Conservation (phyloP, 306 rosid species). For the Malus fusca region DNA sequence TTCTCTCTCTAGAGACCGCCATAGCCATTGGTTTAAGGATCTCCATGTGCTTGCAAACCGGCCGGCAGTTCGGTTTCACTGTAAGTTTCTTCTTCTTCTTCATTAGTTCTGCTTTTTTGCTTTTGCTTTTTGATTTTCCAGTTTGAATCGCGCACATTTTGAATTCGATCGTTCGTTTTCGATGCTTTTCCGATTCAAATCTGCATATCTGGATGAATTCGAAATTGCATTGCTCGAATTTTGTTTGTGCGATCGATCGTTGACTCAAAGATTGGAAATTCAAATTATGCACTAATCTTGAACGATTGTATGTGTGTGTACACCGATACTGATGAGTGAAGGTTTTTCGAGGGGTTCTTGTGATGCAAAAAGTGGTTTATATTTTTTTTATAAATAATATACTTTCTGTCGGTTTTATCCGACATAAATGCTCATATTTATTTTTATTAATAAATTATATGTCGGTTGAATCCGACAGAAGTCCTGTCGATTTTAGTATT, state of each 20-base stretch:
- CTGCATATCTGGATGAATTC: not conserved
- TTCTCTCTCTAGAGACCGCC: slow-evolving; percentile 13
- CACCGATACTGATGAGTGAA: slow-evolving; percentile 5
- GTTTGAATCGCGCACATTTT: not conserved
- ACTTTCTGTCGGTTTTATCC: too few relatives aligned
- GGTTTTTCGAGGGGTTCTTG: not conserved
- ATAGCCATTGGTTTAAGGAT: slow-evolving; percentile 19
- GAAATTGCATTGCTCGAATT: not conserved
- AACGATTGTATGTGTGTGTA: not conserved
- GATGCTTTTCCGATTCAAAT: slow-evolving; percentile 34
- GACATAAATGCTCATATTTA: too few relatives aligned
- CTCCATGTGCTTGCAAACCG: slow-evolving; percentile 21
- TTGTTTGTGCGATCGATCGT: not conserved
- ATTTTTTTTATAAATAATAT: too few relatives aligned
- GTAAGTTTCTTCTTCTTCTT: slow-evolving; percentile 27
- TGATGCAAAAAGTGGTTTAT: too few relatives aligned
- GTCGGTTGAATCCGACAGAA: too few relatives aligned
- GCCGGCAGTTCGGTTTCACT: slow-evolving; percentile 21
- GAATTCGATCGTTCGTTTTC: slow-evolving; percentile 28
- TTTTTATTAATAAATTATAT: too few relatives aligned
- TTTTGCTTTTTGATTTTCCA: not conserved
- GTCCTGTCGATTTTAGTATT: too few relatives aligned
- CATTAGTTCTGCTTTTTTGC: not conserved
- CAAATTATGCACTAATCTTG: slow-evolving; percentile 2
- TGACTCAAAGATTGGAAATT: not conserved